These are phyloP conservation scores for Ceratocystis smalleyi DNA, from an alignment of 2,329 filamentous ascomycete species.

Conservation along the genomic window DNA sequence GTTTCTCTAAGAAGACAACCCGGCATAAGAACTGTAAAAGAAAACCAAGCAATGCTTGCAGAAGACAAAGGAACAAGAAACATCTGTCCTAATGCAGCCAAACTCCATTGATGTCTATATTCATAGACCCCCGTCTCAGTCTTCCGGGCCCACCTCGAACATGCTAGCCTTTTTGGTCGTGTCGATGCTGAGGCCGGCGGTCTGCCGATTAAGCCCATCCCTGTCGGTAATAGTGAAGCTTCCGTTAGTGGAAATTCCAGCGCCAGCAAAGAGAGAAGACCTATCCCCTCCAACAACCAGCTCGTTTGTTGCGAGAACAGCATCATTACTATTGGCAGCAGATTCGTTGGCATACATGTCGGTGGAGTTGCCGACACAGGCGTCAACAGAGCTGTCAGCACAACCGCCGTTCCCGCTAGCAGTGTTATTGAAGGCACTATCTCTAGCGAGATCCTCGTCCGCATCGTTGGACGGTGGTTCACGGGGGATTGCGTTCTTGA, in stretches of 20 bases:
- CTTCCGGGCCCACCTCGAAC: slow-evolving; percentile 3
- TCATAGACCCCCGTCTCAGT: neutral
- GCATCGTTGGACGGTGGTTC: neutral
- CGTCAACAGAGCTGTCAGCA: neutral
- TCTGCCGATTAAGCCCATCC: neutral
- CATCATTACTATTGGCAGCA: neutral
- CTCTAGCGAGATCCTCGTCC: neutral
- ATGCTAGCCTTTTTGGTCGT: neutral
- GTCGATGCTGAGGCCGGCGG: neutral
- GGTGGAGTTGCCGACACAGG: neutral
- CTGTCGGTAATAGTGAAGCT: neutral
- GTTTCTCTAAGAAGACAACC: neutral
- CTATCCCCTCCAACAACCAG: neutral
- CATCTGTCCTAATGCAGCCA: neutral
- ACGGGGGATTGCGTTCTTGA: slow-evolving; percentile 2
- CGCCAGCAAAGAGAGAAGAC: neutral
- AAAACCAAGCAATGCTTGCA: neutral
- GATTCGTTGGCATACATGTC: neutral
- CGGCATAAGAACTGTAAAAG: neutral
- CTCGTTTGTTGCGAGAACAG: neutral
- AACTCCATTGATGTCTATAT: neutral
- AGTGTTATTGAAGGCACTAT: neutral
- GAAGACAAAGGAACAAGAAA: neutral
- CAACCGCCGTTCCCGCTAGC: neutral
- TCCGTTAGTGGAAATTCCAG: neutral